Evolutionary conservation across 2,329 filamentous ascomycete species (phyloP), one percentile per base, ranked within the genome.

Genomic region (Blastomyces parvus): DNA sequence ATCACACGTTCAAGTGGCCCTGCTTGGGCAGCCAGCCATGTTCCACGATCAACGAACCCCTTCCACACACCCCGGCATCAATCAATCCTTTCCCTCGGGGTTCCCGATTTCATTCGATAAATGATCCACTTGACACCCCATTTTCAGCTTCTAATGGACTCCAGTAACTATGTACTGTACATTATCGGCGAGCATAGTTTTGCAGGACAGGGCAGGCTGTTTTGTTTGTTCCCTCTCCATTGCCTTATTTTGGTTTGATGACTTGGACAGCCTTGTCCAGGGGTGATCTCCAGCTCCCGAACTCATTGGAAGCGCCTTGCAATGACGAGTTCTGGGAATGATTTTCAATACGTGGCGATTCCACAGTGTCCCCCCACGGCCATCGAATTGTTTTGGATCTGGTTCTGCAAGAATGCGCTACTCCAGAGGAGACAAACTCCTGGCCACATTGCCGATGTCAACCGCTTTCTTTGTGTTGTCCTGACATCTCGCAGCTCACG

Each of bases 1-100:
- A 46, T 59, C 38, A 40, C 57, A 50, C 57, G 38, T 59, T 59
- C 22, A 46, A 38, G 19, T 33, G 57, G 25, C 42, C 57, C 38
- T 30, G 57, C 38, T 25, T 17, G 14, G 8, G 9, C 1, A 57
- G 19, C 19, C 22, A 14, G 56, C 27, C 22, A 59, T 59, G 57
- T 59, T 59, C 27, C 57, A 48, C 42, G 57, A 59, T 59, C 57
- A 46, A 36, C 57, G 25, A 22, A 25, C 40, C 3, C 38, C 11
- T 9, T 58, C 56, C 8, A 44, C 53, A 11, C 33, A 22, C 44
- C 25, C 36, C n/a, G 19, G 38, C 56, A n/a, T 22, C n/a, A 27
- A 36, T 30, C 25, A 44, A 59, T 59, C n/a, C 11, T 48, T 14
- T 46, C 17, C 17, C 25, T 30, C 57, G 40, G 57, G 25, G 40